These are phyloP conservation scores for Paecilomyces dactylethromorphus DNA, from an alignment of 2,329 filamentous ascomycete species.

Conservation along the genomic window DNA sequence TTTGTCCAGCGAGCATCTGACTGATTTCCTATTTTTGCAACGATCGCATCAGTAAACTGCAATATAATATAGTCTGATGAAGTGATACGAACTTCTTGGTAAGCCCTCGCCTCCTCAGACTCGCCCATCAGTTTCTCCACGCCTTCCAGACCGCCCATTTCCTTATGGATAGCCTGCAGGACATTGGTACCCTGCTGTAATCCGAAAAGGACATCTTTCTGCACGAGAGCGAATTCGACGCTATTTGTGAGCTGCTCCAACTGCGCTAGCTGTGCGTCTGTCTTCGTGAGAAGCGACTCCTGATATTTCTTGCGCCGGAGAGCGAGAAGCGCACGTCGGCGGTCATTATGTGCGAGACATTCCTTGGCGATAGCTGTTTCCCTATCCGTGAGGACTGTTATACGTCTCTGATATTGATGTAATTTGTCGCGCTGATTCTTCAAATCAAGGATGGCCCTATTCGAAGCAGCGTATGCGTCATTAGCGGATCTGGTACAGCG, in stretches of 20 bases:
- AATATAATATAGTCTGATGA: neutral
- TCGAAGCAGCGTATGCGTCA: conserved; percentile 5
- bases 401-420: conserved; percentile 89
- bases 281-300: conserved; percentile 79
- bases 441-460: conserved; percentile 90
- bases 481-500: conserved; percentile 1
- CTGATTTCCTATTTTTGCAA: conserved; percentile 65
- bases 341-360: conserved; percentile 75
- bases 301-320: conserved; percentile 96
- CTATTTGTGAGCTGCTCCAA: conserved; percentile 80
- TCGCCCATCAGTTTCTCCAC: conserved; percentile 96
- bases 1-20: conserved; percentile 79
- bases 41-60: conserved; percentile 2
- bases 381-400: conserved; percentile 74
- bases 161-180: conserved; percentile 80
- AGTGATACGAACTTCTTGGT: conserved; percentile 63
- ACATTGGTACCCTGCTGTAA: conserved; percentile 87
- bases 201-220: conserved; percentile 92
- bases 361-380: conserved; percentile 81
- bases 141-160: conserved; percentile 91
- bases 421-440: conserved; percentile 97
- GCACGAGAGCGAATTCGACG: conserved; percentile 93
- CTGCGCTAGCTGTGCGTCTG: conserved; percentile 88
- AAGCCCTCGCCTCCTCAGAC: conserved; percentile 80
- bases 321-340: conserved; percentile 74